These are phyloP conservation scores for Fusarium sacchari DNA, from an alignment of 2,329 filamentous ascomycete genomes.

Conservation along the genomic window DNA sequence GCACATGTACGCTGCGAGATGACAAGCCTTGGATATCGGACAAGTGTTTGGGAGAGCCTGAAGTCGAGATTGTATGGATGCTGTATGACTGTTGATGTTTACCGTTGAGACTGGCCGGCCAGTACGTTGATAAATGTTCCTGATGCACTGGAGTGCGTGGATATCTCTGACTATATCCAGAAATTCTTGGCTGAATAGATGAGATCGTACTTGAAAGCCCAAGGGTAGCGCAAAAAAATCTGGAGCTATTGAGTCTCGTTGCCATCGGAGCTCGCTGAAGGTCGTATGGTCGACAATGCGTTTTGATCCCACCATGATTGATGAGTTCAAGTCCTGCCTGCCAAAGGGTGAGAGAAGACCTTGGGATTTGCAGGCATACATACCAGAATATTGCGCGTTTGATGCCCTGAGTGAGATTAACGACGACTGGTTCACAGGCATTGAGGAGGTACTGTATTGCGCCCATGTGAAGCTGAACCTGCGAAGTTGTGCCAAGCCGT, in stretches of 20 bases:
- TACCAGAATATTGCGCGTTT: slow-evolving; percentile 56
- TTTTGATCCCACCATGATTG: slow-evolving; percentile 51
- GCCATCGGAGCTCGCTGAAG: slow-evolving; percentile 54
- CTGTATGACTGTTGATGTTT: slow-evolving; percentile 52
- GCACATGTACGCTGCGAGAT: slow-evolving; percentile 54
- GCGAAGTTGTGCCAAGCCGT: slow-evolving; percentile 47
- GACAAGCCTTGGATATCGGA: slow-evolving; percentile 47
- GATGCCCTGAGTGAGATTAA: slow-evolving; percentile 51
- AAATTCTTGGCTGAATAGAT: slow-evolving; percentile 46
- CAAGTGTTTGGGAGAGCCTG: slow-evolving; percentile 37
- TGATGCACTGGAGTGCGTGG: slow-evolving; percentile 51
- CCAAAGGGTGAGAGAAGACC: neutral
- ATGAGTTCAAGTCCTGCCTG: slow-evolving; percentile 57
- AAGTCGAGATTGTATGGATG: slow-evolving; percentile 55
- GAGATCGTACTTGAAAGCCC: slow-evolving; percentile 44
- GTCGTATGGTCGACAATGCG: slow-evolving; percentile 54
- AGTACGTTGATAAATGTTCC: slow-evolving; percentile 38
- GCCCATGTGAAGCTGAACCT: slow-evolving; percentile 55
- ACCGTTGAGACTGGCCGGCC: slow-evolving; percentile 44
- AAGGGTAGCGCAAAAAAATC: slow-evolving; percentile 46
- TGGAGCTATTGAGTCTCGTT: slow-evolving; percentile 46
- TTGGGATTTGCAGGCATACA: rapidly evolving
- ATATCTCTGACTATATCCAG: slow-evolving; percentile 52
- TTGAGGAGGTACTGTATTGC: slow-evolving; percentile 51
- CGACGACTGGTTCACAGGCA: slow-evolving; percentile 42